Evolutionary conservation across 2,329 filamentous ascomycete species (phyloP).

Genomic region (Uncinocarpus reesii): DNA sequence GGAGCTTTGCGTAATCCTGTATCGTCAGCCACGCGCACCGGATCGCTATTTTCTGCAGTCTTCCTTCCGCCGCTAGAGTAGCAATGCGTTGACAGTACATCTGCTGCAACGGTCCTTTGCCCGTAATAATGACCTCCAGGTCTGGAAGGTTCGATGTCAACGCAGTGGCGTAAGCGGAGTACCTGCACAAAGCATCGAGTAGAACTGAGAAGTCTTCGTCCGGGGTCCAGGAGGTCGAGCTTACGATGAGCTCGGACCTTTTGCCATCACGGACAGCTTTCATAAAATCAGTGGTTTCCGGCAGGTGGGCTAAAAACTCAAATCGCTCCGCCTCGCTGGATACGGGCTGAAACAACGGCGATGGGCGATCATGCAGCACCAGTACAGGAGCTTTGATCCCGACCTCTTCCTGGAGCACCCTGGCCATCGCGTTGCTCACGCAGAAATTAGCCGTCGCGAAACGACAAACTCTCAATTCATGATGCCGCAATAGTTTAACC

Average conservation of each 20-base stretch:
- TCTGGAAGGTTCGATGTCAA: constrained; percentile 45
- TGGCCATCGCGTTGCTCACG: constrained; percentile 81
- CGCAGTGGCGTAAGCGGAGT: constrained; percentile 48
- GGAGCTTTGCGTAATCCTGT: constrained; percentile 70
- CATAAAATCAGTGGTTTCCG: constrained; percentile 53
- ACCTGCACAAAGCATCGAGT: constrained; percentile 67
- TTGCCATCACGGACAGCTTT: constrained; percentile 48
- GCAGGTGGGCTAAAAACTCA: constrained; percentile 54
- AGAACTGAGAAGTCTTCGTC: constrained; percentile 91
- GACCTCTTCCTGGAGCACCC: constrained; percentile 59
- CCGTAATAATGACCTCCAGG: constrained; percentile 84
- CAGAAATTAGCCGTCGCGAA: constrained; percentile 66
- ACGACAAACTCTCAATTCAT: constrained; percentile 63
- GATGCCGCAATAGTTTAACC: constrained; percentile 64
- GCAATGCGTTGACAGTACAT: constrained; percentile 60
- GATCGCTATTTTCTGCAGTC: constrained; percentile 61
- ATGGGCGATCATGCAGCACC: constrained; percentile 77
- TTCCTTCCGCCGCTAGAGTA: constrained; percentile 49
- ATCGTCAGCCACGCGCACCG: constrained; percentile 76
- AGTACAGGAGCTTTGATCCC: constrained; percentile 54
- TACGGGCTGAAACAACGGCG: constrained; percentile 64
- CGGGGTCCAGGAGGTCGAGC: constrained; percentile 92
- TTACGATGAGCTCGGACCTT: constrained; percentile 62
- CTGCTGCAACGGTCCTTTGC: constrained; percentile 76
- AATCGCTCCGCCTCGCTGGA: constrained; percentile 43